phyloP scores from a whole-genome alignment of 371 early-diverging fungal genomes.

The Sporodiniella umbellata region DNA sequence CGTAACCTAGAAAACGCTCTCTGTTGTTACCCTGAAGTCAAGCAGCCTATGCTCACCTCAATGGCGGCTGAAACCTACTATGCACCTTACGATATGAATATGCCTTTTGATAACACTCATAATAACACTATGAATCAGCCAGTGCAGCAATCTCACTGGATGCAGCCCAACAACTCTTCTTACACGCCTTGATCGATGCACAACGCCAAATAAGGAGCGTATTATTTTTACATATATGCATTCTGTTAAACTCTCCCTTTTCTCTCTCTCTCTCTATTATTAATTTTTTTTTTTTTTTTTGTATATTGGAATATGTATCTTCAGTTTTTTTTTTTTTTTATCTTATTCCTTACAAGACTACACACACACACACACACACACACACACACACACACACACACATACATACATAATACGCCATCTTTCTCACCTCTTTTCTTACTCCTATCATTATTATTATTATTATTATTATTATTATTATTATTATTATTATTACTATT shows the following conservation, averaged over 20 bases:
- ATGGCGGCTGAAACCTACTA: background rate
- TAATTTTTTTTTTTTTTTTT: background rate
- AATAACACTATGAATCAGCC: background rate
- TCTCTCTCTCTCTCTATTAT: background rate
- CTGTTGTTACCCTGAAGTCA: slow-evolving; percentile 9
- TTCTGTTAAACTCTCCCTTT: background rate
- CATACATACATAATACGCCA: background rate
- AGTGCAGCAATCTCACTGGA: background rate
- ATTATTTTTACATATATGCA: background rate
- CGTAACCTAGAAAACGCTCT: slow-evolving; percentile 16
- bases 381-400: background rate
- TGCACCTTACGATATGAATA: background rate
- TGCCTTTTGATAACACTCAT: background rate
- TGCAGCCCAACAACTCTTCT: background rate
- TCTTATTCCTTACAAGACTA: background rate
- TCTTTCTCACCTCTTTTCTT: no score
- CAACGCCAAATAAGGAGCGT: background rate
- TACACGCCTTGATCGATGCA: background rate
- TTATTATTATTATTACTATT: no score
- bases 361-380: background rate
- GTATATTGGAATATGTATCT: background rate
- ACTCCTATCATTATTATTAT: no score
- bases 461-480: no score
- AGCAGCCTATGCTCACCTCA: background rate
- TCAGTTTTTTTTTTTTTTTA: background rate